Conservation (phyloP, 2,329 filamentous ascomycete genomes). For the Ceratocystis harringtonii region DNA sequence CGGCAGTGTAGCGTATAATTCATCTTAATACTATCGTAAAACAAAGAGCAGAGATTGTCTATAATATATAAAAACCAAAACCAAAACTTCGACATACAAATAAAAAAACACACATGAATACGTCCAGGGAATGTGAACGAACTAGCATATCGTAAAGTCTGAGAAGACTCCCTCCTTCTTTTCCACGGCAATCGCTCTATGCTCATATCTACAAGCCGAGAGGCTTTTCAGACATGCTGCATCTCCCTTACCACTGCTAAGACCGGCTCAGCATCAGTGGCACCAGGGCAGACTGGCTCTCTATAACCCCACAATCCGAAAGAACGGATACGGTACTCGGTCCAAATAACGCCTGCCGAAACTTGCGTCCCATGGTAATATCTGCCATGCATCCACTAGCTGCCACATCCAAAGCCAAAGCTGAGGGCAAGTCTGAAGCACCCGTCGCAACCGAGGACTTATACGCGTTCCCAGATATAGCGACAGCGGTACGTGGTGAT, state of each 20-base stretch:
- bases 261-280: conserved; percentile 44
- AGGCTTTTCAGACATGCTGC: not conserved
- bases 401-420: not conserved
- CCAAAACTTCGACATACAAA: not conserved
- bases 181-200: too few species aligned
- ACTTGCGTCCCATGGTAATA: conserved; percentile 26
- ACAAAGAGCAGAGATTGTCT: conserved; percentile 6
- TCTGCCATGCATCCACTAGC: conserved; percentile 13
- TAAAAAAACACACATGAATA: not conserved
- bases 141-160: not conserved
- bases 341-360: conserved; percentile 32
- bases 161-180: too few species aligned
- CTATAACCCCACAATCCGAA: conserved; percentile 33
- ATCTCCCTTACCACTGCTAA: conserved; percentile 18
- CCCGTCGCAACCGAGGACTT: not conserved
- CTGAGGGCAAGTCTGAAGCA: not conserved
- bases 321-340: conserved; percentile 25
- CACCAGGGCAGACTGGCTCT: conserved; percentile 39
- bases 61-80: not conserved
- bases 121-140: not conserved
- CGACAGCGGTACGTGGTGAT: not conserved
- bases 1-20: not conserved
- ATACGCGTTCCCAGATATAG: too few species aligned
- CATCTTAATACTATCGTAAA: not conserved
- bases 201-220: not conserved